Percentiles rank a stretch among this genome's conserved stretches.
Evolutionary conservation across 345 rosid species (phyloP).

Genomic region (Cochlearia excelsa): DNA sequence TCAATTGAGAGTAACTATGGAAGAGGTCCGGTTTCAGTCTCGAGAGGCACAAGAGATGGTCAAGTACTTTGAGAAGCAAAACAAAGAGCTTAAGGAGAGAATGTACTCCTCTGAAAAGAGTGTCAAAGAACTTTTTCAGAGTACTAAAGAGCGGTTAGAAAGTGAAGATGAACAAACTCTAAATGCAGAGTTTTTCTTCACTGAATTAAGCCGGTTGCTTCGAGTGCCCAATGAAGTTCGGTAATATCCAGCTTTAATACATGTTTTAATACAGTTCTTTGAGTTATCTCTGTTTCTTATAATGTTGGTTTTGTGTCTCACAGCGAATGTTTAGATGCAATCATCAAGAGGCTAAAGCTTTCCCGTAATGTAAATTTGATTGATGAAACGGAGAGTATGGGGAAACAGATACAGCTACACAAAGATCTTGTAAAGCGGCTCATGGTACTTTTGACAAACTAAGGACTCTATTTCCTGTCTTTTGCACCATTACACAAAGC

Average conservation of each 20-base stretch:
- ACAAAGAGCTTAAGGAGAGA: slow-evolving; percentile 49
- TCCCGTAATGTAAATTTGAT: slow-evolving; percentile 35
- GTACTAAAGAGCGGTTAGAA: slow-evolving; percentile 45
- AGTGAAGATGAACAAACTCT: slow-evolving; percentile 31
- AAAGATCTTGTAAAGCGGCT: slow-evolving; percentile 56
- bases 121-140: slow-evolving; percentile 38
- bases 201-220: slow-evolving; percentile 40
- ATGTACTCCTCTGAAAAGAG: slow-evolving; percentile 40
- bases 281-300: slow-evolving; percentile 3
- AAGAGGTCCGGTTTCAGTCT: slow-evolving; percentile 48
- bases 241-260: slow-evolving; percentile 36
- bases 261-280: background rate
- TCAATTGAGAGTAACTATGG: slow-evolving; percentile 38
- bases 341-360: slow-evolving; percentile 38
- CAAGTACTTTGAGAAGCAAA: slow-evolving; percentile 47
- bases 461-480: background rate
- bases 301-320: slow-evolving; percentile 18
- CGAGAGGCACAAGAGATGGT: slow-evolving; percentile 42
- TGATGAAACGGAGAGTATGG: slow-evolving; percentile 46
- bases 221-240: slow-evolving; percentile 41
- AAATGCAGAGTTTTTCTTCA: slow-evolving; percentile 22
- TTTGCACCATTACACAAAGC: slow-evolving; percentile 7
- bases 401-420: slow-evolving; percentile 53
- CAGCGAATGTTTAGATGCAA: slow-evolving; percentile 37
- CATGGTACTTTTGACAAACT: slow-evolving; percentile 38